Percentiles rank a stretch among this genome's conserved stretches.
These are phyloP conservation scores for Neoboletus magnificus DNA, from an alignment of 768 basidiomycete genomes.

Conservation along the genomic window DNA sequence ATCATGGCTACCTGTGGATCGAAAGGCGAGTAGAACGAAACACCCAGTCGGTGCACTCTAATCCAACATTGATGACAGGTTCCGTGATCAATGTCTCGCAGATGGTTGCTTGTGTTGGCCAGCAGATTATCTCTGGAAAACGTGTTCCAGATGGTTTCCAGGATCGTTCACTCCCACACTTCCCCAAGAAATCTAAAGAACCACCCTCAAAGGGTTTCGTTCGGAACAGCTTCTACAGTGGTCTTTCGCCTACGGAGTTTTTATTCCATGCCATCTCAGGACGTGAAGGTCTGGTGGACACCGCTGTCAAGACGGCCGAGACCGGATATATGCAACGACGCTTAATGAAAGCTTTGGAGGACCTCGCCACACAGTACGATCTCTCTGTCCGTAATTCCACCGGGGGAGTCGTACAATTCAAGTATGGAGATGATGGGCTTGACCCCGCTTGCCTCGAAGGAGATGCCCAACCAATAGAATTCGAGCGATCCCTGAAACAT, in stretches of 20 bases:
- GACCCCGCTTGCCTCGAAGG: slow-evolving; percentile 97
- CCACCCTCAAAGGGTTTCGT: slow-evolving; percentile 99
- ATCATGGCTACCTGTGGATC: slow-evolving; percentile 99
- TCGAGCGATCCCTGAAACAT: slow-evolving; percentile 83
- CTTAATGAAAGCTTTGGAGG: slow-evolving; percentile 98
- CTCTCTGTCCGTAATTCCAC: slow-evolving; percentile 91
- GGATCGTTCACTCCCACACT: slow-evolving; percentile 98
- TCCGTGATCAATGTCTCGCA: slow-evolving; percentile 99
- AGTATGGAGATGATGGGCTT: slow-evolving; percentile 94
- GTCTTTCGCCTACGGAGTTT: slow-evolving; percentile 91
- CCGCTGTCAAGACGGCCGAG: slow-evolving; percentile 99
- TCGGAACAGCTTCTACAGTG: slow-evolving; percentile 93
- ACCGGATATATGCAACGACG: slow-evolving; percentile 99
- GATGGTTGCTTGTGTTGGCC: slow-evolving; percentile 99
- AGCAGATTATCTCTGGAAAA: slow-evolving; percentile 96
- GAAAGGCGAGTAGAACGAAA: slow-evolving; percentile 60
- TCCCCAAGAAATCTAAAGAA: slow-evolving; percentile 93
- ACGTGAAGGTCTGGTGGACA: slow-evolving; percentile 97
- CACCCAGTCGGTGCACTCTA: not conserved
- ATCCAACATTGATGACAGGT: slow-evolving; percentile 45
- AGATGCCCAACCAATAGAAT: slow-evolving; percentile 91
- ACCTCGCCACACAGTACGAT: slow-evolving; percentile 95
- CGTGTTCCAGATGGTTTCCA: slow-evolving; percentile 99
- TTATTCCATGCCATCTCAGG: slow-evolving; percentile 99
- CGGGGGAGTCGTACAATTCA: slow-evolving; percentile 95